phyloP scores from a whole-genome alignment of 352 stramenopile species.

The Phytophthora rubi region DNA sequence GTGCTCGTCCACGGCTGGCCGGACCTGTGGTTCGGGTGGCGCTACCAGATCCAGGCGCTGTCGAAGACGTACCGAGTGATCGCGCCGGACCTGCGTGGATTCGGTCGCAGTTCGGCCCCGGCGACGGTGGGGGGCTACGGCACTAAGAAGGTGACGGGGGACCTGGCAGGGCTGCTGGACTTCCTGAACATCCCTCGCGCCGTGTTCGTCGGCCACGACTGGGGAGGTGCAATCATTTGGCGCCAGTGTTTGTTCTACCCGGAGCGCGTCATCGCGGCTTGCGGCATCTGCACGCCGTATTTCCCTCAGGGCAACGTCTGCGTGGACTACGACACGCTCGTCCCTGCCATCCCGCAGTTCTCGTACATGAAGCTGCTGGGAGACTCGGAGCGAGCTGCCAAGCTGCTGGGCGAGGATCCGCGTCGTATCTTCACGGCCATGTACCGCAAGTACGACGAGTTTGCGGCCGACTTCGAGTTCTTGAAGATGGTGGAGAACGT shows the following conservation, averaged over 20 bases:
- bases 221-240: slow-evolving; percentile 63
- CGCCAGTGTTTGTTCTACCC: slow-evolving; percentile 72
- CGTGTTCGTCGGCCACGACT: slow-evolving; percentile 77
- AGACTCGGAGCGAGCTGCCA: slow-evolving; percentile 41
- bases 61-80: slow-evolving; percentile 62
- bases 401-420: slow-evolving; percentile 45
- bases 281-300: slow-evolving; percentile 72
- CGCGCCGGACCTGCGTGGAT: slow-evolving; percentile 58
- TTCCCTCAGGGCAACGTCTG: slow-evolving; percentile 47
- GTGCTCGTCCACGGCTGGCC: slow-evolving; percentile 77
- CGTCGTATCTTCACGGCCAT: slow-evolving; percentile 58
- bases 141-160: slow-evolving; percentile 55
- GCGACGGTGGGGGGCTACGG: slow-evolving; percentile 49
- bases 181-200: slow-evolving; percentile 63
- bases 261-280: slow-evolving; percentile 50
- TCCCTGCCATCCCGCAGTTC: slow-evolving; percentile 56
- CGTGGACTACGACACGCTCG: slow-evolving; percentile 46
- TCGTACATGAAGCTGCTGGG: slow-evolving; percentile 69
- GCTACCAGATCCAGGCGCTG: slow-evolving; percentile 65
- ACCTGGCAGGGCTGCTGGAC: slow-evolving; percentile 57
- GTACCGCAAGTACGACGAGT: slow-evolving; percentile 52
- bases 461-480: slow-evolving; percentile 36
- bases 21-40: slow-evolving; percentile 78
- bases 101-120: slow-evolving; percentile 58
- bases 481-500: slow-evolving; percentile 42